Base-by-base conservation (phyloP, 768 basidiomycete species). In the Tubosaeta sp. region DNA sequence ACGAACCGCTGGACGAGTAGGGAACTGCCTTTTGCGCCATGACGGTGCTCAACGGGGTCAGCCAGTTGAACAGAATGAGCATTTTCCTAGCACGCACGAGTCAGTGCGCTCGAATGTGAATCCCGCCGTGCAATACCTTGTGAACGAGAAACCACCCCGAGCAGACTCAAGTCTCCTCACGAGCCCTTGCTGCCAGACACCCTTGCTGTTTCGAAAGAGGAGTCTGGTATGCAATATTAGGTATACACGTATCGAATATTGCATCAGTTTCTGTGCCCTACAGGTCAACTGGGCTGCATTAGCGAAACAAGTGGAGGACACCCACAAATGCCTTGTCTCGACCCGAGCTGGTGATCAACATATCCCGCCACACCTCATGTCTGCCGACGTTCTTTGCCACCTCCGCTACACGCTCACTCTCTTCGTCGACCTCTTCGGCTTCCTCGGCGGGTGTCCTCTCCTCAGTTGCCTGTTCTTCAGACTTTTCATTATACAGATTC, bases 291-390 rank as follows among this genome's bases (percentile, higher is more conserved):
- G 25, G 7, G 12, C 4, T 27, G 37, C 31, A 29, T 25, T 35
- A 16, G 32, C 41, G 42, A 25, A 43, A 1, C 29, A 29, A 12
- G 29, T 19, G 43, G 43, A 42, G 33, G 43, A 41, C 37, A 78
- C 88, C 63, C 71, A 92, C 90, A 64, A 93, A 85, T 27, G 83
- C 82, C 72, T 93, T 93, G 70, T 93, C 91, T 59, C 91, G 77
- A 46, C 91, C 91, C 58, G 81, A 77, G 59, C 86, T 88, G 27
- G 88, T 85, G 61, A 83, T 76, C 48, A 92, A 72, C 66, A 92
- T 81, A 52, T 91, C 91, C 56, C 83, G 76, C 88, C 86, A 91
- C 7, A 93, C 78, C 31, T 90, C 88, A 63, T 85, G 85, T 39
- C 67, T 69, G 29, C 74, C 69, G 25, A 91, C 74, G 50, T 70